Conservation (phyloP, 1,284 basidiomycete species). For the Paramarasmius palmivorus region DNA sequence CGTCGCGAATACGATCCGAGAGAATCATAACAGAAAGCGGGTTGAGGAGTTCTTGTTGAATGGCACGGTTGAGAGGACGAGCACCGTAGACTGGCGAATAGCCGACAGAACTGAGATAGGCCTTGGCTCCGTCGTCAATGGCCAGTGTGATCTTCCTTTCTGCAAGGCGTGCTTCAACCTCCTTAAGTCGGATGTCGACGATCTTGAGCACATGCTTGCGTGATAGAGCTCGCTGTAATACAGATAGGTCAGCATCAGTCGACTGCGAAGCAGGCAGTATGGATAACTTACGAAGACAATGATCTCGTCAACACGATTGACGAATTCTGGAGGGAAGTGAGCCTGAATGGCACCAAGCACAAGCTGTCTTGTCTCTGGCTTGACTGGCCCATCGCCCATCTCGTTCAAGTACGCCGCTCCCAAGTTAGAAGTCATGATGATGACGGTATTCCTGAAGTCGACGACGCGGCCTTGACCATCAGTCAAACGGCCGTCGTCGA, state of each 20-base stretch:
- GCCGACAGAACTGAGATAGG: constrained; percentile 83
- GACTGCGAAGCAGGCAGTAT: constrained; percentile 5
- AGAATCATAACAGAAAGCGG: constrained; percentile 89
- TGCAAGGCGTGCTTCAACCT: constrained; percentile 74
- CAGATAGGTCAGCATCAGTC: constrained; percentile 23
- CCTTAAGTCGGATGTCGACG: constrained; percentile 78
- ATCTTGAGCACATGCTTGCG: constrained; percentile 78
- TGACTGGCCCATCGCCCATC: constrained; percentile 74
- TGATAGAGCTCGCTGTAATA: constrained; percentile 71
- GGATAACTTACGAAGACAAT: constrained; percentile 77
- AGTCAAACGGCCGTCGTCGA: constrained; percentile 94
- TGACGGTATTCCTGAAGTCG: constrained; percentile 83
- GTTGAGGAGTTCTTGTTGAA: constrained; percentile 93
- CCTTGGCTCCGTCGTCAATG: constrained; percentile 77
- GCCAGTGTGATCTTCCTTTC: constrained; percentile 81
- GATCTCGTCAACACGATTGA: constrained; percentile 90
- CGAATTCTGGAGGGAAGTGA: constrained; percentile 92
- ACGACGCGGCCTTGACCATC: constrained; percentile 84
- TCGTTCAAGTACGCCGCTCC: constrained; percentile 80
- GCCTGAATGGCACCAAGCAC: constrained; percentile 80
- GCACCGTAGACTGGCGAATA: constrained; percentile 89
- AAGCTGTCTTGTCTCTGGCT: constrained; percentile 56
- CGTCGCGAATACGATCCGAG: constrained; percentile 81
- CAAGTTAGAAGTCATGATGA: constrained; percentile 94
- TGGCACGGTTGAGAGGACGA: constrained; percentile 88